Evolutionary conservation across 169 alveolate genomes (phyloP).

Genomic region (Plasmodium ovale): DNA sequence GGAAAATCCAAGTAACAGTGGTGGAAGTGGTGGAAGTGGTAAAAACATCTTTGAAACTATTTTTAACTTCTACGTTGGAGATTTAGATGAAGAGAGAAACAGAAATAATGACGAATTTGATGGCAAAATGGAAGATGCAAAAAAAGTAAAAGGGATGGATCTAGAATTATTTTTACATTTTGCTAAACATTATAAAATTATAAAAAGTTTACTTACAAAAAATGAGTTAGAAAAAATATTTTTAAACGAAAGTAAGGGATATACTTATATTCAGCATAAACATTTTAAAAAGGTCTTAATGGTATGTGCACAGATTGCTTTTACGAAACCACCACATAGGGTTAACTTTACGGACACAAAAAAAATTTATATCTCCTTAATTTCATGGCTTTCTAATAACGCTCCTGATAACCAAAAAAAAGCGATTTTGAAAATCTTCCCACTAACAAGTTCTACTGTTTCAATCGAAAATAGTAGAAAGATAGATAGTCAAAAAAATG

Average conservation of each 20-base stretch:
- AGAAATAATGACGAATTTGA: background rate
- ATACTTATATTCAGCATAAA: constrained; percentile 28
- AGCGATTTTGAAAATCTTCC: background rate
- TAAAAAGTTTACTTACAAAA: constrained; percentile 55
- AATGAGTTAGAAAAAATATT: constrained; percentile 63
- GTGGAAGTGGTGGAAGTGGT: no score
- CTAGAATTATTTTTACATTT: constrained; percentile 34
- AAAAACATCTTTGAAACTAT: constrained; percentile 41
- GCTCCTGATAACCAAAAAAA: constrained; percentile 50
- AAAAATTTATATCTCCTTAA: constrained; percentile 24
- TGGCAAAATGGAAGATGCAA: background rate
- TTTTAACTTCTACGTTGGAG: constrained; percentile 19
- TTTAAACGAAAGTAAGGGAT: constrained; percentile 63
- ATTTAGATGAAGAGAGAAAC: background rate
- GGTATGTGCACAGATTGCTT: constrained; percentile 60
- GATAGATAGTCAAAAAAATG: constrained; percentile 1
- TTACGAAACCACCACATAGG: constrained; percentile 71
- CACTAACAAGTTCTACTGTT: background rate
- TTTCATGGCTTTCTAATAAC: constrained; percentile 36
- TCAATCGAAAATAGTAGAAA: constrained; percentile 9
- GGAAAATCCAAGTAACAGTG: background rate
- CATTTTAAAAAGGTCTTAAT: constrained; percentile 52
- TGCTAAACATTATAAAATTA: constrained; percentile 55
- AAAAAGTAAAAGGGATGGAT: constrained; percentile 35
- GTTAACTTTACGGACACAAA: constrained; percentile 57